phyloP scores from a whole-genome alignment of 768 basidiomycete species.

The Mycena capillaripes region DNA sequence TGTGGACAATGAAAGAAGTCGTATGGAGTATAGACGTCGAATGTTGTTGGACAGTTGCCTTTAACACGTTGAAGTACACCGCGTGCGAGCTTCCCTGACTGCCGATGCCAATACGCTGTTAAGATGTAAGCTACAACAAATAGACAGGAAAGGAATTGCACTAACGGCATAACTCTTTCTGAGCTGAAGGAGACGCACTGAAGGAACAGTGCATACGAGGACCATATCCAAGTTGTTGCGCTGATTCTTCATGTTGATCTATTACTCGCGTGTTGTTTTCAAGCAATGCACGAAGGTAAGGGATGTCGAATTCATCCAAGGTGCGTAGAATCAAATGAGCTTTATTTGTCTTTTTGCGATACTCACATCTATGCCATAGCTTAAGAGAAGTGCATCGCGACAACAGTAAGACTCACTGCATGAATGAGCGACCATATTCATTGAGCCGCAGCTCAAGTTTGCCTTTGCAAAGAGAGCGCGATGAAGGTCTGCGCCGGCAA shows the following conservation, averaged over 20 bases:
- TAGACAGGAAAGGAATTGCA: not conserved
- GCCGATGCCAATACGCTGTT: constrained; percentile 38
- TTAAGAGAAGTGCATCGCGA: not conserved
- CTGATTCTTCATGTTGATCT: not conserved
- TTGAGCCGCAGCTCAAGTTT: not conserved
- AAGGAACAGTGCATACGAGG: constrained; percentile 39
- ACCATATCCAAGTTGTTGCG: constrained; percentile 33
- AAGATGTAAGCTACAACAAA: not conserved
- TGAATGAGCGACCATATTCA: constrained; percentile 8
- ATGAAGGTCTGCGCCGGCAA: not conserved
- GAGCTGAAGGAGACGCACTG: constrained; percentile 29
- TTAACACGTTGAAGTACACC: constrained; percentile 19
- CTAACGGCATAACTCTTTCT: constrained; percentile 38
- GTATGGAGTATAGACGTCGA: constrained; percentile 21
- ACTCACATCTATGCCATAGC: not conserved
- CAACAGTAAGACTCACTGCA: not conserved
- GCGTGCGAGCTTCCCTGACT: constrained; percentile 30
- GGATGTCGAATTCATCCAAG: constrained; percentile 38
- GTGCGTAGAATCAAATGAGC: constrained; percentile 40
- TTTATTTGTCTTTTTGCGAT: not conserved
- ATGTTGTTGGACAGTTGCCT: constrained; percentile 2
- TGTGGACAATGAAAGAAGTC: not conserved
- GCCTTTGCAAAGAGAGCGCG: not conserved
- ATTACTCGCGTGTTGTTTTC: constrained; percentile 5
- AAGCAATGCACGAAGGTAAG: constrained; percentile 41